Evolutionary conservation across 768 basidiomycete genomes (phyloP), one percentile per base, ranked within the genome.

Genomic region (Coprinopsis cinerea): DNA sequence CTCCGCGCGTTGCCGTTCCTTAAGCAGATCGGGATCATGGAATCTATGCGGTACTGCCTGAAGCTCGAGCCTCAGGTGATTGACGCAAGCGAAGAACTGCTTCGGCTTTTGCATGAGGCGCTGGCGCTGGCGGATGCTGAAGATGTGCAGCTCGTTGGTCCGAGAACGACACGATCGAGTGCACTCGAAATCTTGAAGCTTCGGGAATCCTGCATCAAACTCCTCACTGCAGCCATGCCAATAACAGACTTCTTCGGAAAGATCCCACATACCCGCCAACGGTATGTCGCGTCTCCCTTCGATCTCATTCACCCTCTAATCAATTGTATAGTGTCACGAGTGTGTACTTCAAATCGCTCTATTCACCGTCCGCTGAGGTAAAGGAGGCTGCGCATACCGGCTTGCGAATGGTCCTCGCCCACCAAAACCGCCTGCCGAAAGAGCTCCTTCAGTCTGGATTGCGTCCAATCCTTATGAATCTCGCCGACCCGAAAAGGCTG

Each of bases 291-390:
- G 18, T 25, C 26, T 13, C 44, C 48, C 20, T 28, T 17, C 45
- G 4, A 24, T 37, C 32, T 15, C 15, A 34, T 23, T 36, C 22
- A 35, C 41, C 22, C 32, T 15, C 53, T n/a, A 25, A 25, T 42
- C 51, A 49, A 52, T 28, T 55, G n/a, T n/a, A 20, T 56, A 95
- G 94, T 58, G 92, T 97, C 10, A 94, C 93, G 15, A 77, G 88
- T 28, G 89, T 97, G 18, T 98, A 97, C 69, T 99, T 99, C 78
- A 98, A 99, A 68, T 93, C 94, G 10, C 78, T 99, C 26, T 99
- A 99, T 67, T 94, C 94, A 5, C 78, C 85, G 17, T 88, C 86
- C 13, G 74, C 82, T 10, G 92, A 96, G 59, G 88, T 99, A 55
- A 97, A 97, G 63, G 85, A 93, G 55, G 93, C 93, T 6, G 92